Evolutionary conservation across 345 rosid genomes (phyloP), one percentile per base, ranked within the genome.

Genomic region (Jatropha curcas): DNA sequence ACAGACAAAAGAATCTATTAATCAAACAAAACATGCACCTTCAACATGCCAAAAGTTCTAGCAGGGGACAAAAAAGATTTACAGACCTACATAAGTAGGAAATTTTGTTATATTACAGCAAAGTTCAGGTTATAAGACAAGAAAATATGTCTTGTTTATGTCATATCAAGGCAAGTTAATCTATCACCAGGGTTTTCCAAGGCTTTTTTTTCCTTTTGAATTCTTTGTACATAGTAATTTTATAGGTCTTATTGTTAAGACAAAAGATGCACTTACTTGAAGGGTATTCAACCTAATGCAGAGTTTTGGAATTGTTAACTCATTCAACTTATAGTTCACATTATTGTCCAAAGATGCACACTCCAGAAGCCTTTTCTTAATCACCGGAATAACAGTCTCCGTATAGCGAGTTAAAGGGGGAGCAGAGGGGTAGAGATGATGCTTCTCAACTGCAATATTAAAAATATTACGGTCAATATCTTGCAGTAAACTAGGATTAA

Each of bases 321-420:
- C 85, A 41, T 87, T 84, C 84, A 95, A 71, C 76, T 86, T 89
- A 65, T 61, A 75, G 58, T 75, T 77, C 77, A 88, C 67, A 50
- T 75, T 79, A 58, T 84, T 81, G 67, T 95, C 95, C 64, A 83
- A 71, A 66, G 82, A 81, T 30, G 80, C 65, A 77, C 31, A 30
- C 20, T 25, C 76, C 17, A 41, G 31, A 24, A 73, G n/a, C 53
- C 56, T 53, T 67, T 65, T 73, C 70, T 43, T 73, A 20, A 73
- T 41, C 24, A 73, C 60, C 5, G 71, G 63, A 52, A 73, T 55
- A 28, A 57, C 63, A 37, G 55, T 41, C 76, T 73, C 70, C 1
- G 70, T 56, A n/a, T 73, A 73, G 53, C 99, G 96, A 85, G 99
- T 92, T 81, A 95, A 80, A 81, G 99, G 98, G 79, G 99, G 96